Base-by-base conservation (phyloP, 495 filamentous ascomycete genomes). In the Immersiella caudata region DNA sequence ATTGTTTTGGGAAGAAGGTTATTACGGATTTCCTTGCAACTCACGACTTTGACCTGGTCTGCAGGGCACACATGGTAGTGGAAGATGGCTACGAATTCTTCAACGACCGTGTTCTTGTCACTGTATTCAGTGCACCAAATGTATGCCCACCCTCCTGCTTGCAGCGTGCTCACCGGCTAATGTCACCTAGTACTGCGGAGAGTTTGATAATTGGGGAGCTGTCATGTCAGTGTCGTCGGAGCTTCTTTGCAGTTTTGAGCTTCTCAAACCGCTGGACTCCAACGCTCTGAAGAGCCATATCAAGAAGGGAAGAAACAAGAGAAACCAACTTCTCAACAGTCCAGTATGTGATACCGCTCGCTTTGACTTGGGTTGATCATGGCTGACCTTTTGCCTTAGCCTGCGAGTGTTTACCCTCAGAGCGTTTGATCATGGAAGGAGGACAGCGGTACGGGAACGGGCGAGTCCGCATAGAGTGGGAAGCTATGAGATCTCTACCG, bases 21-120 rank as follows among this genome's bases (percentile, higher is more conserved):
- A 99, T 99, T 66, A 93, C 94, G 80, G 92, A 97, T 70, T 99
- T 99, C 78, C 83, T 99, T 70, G 90, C 93, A 62, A 87, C 89
- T 40, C 94, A 98, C 75, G 95, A 99, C 74, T 99, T 99, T 75
- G 95, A 99, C 78, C 79, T 99, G 40, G 94, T 99, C 35, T 98
- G 96, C 76, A 87, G 95, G 59, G 95, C 95, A 60, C 95, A 99
- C 82, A 99, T 99, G 95, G 95, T 99, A 59, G 95, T 99, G 20
- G 95, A 99, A 76, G 95, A 99, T 80, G 95, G 95, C 16, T 99
- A 99, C 80, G 95, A 99, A 72, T 99, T 99, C 78, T 99, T 97
- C 75, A 95, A 91, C 60, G 95, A 99, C 72, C 87, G 95, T 51
- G 91, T 97, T 64, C 79, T 99, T 27, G 95, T 99, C 60, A 99